Evolutionary conservation across 257 asterid species (phyloP).

Genomic region (Jacaranda mimosifolia): DNA sequence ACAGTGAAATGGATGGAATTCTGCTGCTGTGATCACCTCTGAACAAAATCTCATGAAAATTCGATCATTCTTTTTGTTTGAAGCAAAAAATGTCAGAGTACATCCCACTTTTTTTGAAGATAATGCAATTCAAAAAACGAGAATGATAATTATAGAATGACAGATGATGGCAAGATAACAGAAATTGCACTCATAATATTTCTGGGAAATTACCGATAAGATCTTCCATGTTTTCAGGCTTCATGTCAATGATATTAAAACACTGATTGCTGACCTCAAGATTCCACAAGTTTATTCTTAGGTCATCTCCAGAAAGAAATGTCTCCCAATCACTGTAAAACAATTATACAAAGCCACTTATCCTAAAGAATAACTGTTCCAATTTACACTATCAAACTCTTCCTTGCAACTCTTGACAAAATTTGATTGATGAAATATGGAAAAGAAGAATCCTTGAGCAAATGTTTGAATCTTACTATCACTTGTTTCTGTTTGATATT

Average conservation of each 20-base stretch:
- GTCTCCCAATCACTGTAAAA: slow-evolving; percentile 86
- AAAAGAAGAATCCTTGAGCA: slow-evolving; percentile 18
- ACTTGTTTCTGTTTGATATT: not conserved
- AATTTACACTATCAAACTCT: slow-evolving; percentile 22
- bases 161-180: slow-evolving; percentile 16
- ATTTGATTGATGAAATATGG: slow-evolving; percentile 4
- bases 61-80: slow-evolving; percentile 37
- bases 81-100: slow-evolving; percentile 16
- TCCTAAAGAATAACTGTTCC: slow-evolving; percentile 17
- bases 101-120: no score
- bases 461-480: slow-evolving; percentile 6
- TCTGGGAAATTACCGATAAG: slow-evolving; percentile 62
- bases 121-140: not conserved
- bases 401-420: slow-evolving; percentile 25
- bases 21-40: slow-evolving; percentile 88
- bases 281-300: slow-evolving; percentile 87
- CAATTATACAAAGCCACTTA: slow-evolving; percentile 34
- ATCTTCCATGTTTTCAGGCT: slow-evolving; percentile 82
- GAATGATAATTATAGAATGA: not conserved
- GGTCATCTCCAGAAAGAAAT: slow-evolving; percentile 85
- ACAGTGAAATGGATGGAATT: slow-evolving; percentile 83
- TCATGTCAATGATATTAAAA: slow-evolving; percentile 78
- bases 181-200: slow-evolving; percentile 3
- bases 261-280: slow-evolving; percentile 76
- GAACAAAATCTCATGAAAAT: slow-evolving; percentile 39